Evolutionary conservation across 352 stramenopile genomes (phyloP).

Genomic region (Hyaloperonospora brassicae): DNA sequence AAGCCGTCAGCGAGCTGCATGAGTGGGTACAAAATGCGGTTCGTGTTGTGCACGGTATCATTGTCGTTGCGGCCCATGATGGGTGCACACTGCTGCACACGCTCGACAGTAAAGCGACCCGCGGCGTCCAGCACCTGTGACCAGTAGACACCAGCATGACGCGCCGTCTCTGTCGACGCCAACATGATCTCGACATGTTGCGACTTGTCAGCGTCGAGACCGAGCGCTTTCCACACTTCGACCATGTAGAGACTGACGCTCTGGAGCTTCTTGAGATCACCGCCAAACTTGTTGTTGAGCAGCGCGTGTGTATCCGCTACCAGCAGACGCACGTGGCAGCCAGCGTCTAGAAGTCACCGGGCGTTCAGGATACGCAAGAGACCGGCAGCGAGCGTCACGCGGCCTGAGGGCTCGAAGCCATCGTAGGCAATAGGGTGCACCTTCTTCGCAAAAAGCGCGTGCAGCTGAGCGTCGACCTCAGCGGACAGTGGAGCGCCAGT

Average conservation of each 20-base stretch:
- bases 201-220: constrained; percentile 88
- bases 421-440: constrained; percentile 91
- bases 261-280: constrained; percentile 95
- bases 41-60: constrained; percentile 83
- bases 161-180: constrained; percentile 92
- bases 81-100: constrained; percentile 96
- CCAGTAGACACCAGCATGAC: constrained; percentile 88
- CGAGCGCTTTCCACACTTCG: constrained; percentile 98
- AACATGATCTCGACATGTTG: constrained; percentile 96
- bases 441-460: constrained; percentile 75
- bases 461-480: constrained; percentile 63
- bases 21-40: constrained; percentile 93
- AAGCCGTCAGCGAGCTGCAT: constrained; percentile 99
- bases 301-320: constrained; percentile 98
- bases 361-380: constrained; percentile 95
- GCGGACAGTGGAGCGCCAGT: constrained; percentile 32
- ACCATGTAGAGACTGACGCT: constrained; percentile 94
- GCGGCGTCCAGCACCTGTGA: constrained; percentile 89
- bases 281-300: constrained; percentile 99
- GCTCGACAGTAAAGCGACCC: constrained; percentile 80
- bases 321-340: constrained; percentile 96
- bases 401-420: constrained; percentile 96
- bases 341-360: constrained; percentile 75
- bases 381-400: constrained; percentile 97
- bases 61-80: constrained; percentile 95